Evolutionary conservation across 2,329 filamentous ascomycete genomes (phyloP), one percentile per base, ranked within the genome.

Genomic region (Colletotrichum sp.): DNA sequence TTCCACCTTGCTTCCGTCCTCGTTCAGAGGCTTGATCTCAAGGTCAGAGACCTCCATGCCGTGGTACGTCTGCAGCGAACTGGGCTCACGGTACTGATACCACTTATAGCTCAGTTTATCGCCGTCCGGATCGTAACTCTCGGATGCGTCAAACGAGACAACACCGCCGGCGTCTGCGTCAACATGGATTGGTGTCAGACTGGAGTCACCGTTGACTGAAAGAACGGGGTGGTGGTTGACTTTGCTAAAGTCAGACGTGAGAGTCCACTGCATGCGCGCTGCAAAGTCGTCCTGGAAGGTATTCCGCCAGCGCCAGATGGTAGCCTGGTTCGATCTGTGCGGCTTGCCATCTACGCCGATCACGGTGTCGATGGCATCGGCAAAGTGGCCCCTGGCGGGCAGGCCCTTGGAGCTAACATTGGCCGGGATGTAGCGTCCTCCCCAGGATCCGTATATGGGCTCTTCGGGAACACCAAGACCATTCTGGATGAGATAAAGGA

Each of bases 391-490:
- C 4, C 65, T 58, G 1, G 60, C 48, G 3, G 78, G 25, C 6
- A 74, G 28, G 27, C 73, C 65, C 73, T 77, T 60, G 64, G 69
- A n/a, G 16, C 81, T 83, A 6, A 81, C 78, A 60, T 85, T 85
- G 7, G 76, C 78, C 28, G 78, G 80, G 0, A 81, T 76, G 76
- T 89, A 90, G 4, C 88, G 83, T 0, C 88, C 88, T 27, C 88
- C 88, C 88, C 88, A 90, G 0, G 85, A 86, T 3, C 88, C 88
- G 55, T 83, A 89, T 8, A 85, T 80, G 0, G 88, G 88, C 61
- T 85, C 83, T 32, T 89, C 88, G 0, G 86, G 83, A 8, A 84
- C 82, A 30, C 86, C 86, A 0, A 90, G 83, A 2, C 87, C 87
- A 66, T 89, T 89, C 62, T 88, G 86, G 27, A 88, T 85, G 1